phyloP scores from a whole-genome alignment of 1,284 basidiomycete genomes.

The Pseudozyma tsukubaensis region DNA sequence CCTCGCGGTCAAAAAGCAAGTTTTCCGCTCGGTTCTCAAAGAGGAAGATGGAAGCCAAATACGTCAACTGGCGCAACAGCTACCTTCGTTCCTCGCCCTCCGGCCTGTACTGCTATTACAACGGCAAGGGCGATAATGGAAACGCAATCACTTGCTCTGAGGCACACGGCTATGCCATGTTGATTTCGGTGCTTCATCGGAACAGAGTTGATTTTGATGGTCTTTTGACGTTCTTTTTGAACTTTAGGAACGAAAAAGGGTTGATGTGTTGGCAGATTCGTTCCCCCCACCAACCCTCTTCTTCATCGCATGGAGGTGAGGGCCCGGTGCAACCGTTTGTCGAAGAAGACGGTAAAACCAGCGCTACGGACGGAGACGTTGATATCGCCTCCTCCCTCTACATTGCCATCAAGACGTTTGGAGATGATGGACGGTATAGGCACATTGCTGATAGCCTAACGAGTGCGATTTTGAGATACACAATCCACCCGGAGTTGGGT shows the following conservation, averaged over 20 bases:
- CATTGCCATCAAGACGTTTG: slow-evolving; percentile 38
- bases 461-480: slow-evolving; percentile 35
- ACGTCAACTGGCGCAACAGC: slow-evolving; percentile 35
- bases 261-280: slow-evolving; percentile 66
- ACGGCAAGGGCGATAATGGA: slow-evolving; percentile 55
- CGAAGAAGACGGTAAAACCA: slow-evolving; percentile 52
- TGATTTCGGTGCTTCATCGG: slow-evolving; percentile 58
- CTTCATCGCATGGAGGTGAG: slow-evolving; percentile 8
- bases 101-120: slow-evolving; percentile 62
- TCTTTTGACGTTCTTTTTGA: slow-evolving; percentile 53
- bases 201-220: slow-evolving; percentile 60
- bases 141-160: slow-evolving; percentile 65
- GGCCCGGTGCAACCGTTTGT: slow-evolving; percentile 43
- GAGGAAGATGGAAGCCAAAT: slow-evolving; percentile 52
- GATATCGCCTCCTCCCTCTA: slow-evolving; percentile 63
- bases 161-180: slow-evolving; percentile 65
- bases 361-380: slow-evolving; percentile 63
- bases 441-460: slow-evolving; percentile 45
- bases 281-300: slow-evolving; percentile 16
- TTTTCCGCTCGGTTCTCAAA: neutral
- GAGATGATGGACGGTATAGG: slow-evolving; percentile 45
- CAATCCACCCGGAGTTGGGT: slow-evolving; percentile 51
- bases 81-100: slow-evolving; percentile 35
- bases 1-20: neutral
- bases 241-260: slow-evolving; percentile 52